These are phyloP conservation scores for Botrytis pseudocinerea DNA, from an alignment of 2,329 filamentous ascomycete species.

Conservation along the genomic window DNA sequence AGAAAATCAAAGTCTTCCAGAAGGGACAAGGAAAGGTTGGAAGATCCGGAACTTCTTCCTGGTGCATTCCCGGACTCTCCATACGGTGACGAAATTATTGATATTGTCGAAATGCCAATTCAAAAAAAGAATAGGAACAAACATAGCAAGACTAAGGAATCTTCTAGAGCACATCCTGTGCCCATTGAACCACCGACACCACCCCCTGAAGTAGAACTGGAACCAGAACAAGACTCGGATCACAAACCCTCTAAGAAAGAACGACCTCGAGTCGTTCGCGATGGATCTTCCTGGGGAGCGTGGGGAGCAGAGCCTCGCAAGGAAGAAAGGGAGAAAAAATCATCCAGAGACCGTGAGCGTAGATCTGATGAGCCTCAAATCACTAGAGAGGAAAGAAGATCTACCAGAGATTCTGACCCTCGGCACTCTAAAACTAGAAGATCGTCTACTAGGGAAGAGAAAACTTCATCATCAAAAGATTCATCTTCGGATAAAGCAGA, in stretches of 20 bases:
- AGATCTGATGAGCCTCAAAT: conserved; percentile 22
- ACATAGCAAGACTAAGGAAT: conserved; percentile 41
- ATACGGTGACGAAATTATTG: conserved; percentile 31
- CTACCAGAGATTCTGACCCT: conserved; percentile 53
- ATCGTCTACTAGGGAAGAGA: conserved; percentile 59
- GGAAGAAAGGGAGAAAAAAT: conserved; percentile 43
- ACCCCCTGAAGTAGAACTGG: conserved; percentile 39
- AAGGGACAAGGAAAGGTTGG: conserved; percentile 12
- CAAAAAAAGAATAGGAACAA: conserved; percentile 47
- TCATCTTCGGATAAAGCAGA: conserved; percentile 63
- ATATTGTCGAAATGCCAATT: conserved; percentile 52
- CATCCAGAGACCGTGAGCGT: conserved; percentile 39
- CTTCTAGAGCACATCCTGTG: conserved; percentile 39
- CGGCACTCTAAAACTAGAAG: conserved; percentile 58
- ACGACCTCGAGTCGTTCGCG: conserved; percentile 71
- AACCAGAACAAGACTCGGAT: conserved; percentile 50
- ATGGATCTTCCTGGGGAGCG: conserved; percentile 70
- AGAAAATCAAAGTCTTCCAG: conserved; percentile 13
- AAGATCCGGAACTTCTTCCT: conserved; percentile 10
- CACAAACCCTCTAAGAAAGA: conserved; percentile 69
- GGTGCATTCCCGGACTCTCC: conserved; percentile 8
- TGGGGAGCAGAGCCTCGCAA: conserved; percentile 60
- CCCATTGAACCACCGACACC: conserved; percentile 44
- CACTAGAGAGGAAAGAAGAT: conserved; percentile 39
- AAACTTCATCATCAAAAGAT: conserved; percentile 63